These are phyloP conservation scores for Lithocarpus polystachyus DNA, from an alignment of 306 rosid species.

Conservation along the genomic window DNA sequence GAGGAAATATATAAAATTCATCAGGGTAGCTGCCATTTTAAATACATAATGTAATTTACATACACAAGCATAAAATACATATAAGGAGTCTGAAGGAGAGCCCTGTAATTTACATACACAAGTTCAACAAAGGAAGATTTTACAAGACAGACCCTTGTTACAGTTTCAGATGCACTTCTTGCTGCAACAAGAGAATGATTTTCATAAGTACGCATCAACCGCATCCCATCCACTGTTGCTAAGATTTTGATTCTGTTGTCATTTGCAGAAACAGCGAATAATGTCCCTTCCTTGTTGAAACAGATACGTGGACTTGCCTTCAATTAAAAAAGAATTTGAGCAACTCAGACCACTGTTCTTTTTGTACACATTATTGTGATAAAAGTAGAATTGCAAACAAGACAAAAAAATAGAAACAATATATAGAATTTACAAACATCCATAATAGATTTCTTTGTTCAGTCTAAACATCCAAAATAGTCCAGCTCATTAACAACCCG, in stretches of 20 bases:
- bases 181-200: constrained; percentile 1
- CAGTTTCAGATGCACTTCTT: not conserved
- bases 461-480: too few species aligned
- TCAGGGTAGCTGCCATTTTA: too few species aligned
- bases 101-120: too few species aligned
- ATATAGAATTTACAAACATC: not conserved
- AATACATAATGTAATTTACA: too few species aligned
- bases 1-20: too few species aligned
- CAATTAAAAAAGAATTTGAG: not conserved
- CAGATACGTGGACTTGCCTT: constrained; percentile 42
- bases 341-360: not conserved
- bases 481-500: too few species aligned
- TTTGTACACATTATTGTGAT: not conserved
- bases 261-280: constrained; percentile 47
- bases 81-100: too few species aligned
- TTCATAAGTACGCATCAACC: not conserved
- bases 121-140: not conserved
- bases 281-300: constrained; percentile 44
- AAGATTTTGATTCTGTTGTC: constrained; percentile 46
- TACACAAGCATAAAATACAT: too few species aligned
- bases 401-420: not conserved
- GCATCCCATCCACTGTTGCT: constrained; percentile 14
- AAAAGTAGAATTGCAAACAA: not conserved
- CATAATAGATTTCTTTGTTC: too few species aligned
- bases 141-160: not conserved